Percentiles rank a stretch among this genome's conserved stretches.
Evolutionary conservation across 495 filamentous ascomycete species (phyloP).

Genomic region (Talaromyces nanjingensis): DNA sequence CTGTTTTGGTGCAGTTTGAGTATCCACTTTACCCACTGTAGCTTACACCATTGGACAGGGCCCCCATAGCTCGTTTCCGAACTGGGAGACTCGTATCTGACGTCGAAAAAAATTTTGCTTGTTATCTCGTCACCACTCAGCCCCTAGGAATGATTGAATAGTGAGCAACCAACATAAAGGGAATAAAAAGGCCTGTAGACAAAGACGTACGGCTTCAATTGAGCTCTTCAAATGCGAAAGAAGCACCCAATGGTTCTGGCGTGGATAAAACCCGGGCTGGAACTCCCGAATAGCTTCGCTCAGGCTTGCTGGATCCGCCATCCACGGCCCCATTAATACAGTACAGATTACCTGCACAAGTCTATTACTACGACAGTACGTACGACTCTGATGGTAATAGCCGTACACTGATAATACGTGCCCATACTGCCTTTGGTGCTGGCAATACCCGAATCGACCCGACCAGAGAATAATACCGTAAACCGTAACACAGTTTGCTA

Average conservation of each 20-base stretch:
- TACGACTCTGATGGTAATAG: background rate
- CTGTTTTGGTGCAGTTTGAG: background rate
- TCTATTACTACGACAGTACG: background rate
- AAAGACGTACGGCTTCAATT: background rate
- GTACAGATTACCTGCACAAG: background rate
- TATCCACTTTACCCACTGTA: background rate
- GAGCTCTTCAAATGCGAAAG: background rate
- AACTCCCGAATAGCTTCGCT: background rate
- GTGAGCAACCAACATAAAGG: background rate
- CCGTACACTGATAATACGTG: background rate
- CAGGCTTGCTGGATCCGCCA: background rate
- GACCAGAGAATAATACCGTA: background rate
- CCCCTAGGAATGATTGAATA: background rate
- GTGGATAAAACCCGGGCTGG: background rate
- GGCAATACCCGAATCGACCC: constrained; percentile 5
- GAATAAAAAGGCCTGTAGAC: background rate
- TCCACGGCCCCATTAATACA: background rate
- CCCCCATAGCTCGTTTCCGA: constrained; percentile 3
- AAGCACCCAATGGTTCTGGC: background rate
- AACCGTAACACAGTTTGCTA: background rate
- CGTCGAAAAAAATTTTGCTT: background rate
- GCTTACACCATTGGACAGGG: background rate
- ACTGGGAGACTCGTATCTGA: constrained; percentile 1
- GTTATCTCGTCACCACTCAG: background rate
- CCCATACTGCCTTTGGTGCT: background rate